Percentiles rank a stretch among this genome's conserved stretches.
phyloP scores from a whole-genome alignment of 441 rosid genomes.

The Eutrema salsugineum region DNA sequence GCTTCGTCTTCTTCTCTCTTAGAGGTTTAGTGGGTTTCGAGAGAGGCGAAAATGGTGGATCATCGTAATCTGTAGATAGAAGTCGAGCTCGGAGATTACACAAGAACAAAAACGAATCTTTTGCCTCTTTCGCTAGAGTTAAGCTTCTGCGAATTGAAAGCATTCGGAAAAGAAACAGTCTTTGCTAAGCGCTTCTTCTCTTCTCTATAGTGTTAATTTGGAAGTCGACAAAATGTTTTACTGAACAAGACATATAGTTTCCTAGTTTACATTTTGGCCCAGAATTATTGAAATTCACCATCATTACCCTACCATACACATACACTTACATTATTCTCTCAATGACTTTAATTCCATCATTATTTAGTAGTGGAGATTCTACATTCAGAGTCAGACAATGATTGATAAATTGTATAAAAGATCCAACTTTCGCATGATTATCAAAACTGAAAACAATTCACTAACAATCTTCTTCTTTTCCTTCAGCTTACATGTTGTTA shows the following conservation, averaged over 20 bases:
- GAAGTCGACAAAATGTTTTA: not conserved
- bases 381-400: too few relatives aligned
- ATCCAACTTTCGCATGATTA: not conserved
- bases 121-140: conserved; percentile 15
- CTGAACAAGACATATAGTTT: not conserved
- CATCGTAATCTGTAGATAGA: conserved; percentile 36
- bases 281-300: not conserved
- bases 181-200: not conserved
- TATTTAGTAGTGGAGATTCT: too few relatives aligned
- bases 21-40: conserved; percentile 37
- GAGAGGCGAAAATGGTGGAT: conserved; percentile 62
- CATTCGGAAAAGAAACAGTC: conserved; percentile 19
- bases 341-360: too few relatives aligned
- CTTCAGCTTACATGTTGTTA: not conserved
- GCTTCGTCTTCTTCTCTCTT: conserved; percentile 20
- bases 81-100: conserved; percentile 31
- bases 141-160: conserved; percentile 22
- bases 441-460: not conserved
- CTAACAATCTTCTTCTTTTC: not conserved
- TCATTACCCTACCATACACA: not conserved
- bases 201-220: not conserved
- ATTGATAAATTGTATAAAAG: too few relatives aligned
- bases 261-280: not conserved
- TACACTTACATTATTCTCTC: too few relatives aligned
- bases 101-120: conserved; percentile 2